A percentile compares a stretch with the other conserved stretches of the same genome.
These are phyloP conservation scores for Artomyces pyxidatus DNA, from an alignment of 768 basidiomycete species.

Conservation along the genomic window DNA sequence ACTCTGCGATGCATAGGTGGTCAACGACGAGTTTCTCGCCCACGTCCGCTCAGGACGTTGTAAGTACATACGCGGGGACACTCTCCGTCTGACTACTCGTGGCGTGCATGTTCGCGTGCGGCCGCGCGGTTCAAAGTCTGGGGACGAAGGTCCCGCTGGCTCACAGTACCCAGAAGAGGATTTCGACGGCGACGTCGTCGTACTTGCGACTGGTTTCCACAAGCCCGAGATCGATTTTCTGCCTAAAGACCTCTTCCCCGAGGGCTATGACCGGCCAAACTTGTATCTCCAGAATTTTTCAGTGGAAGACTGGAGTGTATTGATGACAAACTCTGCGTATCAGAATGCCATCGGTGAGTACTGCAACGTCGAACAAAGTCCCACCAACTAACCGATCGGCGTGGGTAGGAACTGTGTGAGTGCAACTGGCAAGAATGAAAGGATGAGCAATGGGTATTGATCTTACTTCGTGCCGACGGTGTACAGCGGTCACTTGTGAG, in stretches of 20 bases:
- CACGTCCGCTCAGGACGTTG: constrained; percentile 36
- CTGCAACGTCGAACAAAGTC: no score
- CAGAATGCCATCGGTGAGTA: constrained; percentile 39
- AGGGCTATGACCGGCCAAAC: constrained; percentile 41
- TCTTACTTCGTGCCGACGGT: neutral
- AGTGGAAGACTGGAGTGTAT: constrained; percentile 43
- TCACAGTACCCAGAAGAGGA: constrained; percentile 8
- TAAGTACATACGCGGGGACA: constrained; percentile 41
- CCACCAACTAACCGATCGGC: no score
- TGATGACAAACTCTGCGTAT: constrained; percentile 45
- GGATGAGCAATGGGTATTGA: no score
- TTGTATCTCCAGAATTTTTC: constrained; percentile 49
- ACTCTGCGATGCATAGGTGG: constrained; percentile 25
- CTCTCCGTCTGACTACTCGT: constrained; percentile 27
- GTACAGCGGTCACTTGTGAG: constrained; percentile 35
- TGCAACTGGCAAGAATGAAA: no score
- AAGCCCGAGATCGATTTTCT: constrained; percentile 39
- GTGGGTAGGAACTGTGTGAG: constrained; percentile 21
- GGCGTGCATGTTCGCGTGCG: constrained; percentile 35
- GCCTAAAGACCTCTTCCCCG: constrained; percentile 40
- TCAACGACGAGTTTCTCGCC: constrained; percentile 43
- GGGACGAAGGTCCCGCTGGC: constrained; percentile 21
- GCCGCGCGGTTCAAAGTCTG: constrained; percentile 25
- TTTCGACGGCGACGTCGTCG: constrained; percentile 38
- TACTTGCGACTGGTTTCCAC: constrained; percentile 47